Percentiles rank a stretch among this genome's conserved stretches.
phyloP scores from a whole-genome alignment of 768 basidiomycete species.

The Mycena epipterygia region DNA sequence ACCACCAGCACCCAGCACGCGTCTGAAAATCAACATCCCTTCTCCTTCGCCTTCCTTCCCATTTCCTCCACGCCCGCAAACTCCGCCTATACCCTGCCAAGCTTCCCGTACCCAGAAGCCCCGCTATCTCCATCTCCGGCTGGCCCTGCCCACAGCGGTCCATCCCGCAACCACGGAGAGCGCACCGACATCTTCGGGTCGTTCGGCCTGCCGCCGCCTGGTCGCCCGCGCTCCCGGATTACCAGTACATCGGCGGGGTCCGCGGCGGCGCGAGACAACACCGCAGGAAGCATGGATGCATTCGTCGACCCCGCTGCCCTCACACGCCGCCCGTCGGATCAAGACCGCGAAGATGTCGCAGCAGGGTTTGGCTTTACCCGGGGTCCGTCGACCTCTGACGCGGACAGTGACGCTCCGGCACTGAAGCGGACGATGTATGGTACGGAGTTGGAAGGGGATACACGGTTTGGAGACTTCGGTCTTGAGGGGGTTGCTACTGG shows the following conservation, averaged over 20 bases:
- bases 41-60: constrained; percentile 66
- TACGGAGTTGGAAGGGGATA: constrained; percentile 84
- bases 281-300: constrained; percentile 37
- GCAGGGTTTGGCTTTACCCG: constrained; percentile 49
- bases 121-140: constrained; percentile 72
- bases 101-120: constrained; percentile 67
- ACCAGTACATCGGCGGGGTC: constrained; percentile 46
- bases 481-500: constrained; percentile 81
- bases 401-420: constrained; percentile 51
- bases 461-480: constrained; percentile 90
- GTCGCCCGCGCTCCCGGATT: constrained; percentile 56
- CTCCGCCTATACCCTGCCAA: constrained; percentile 56
- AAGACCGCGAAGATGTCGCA: constrained; percentile 49
- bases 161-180: constrained; percentile 48
- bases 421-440: constrained; percentile 86
- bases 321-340: constrained; percentile 44
- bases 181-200: constrained; percentile 61
- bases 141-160: constrained; percentile 42
- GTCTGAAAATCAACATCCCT: constrained; percentile 67
- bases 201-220: constrained; percentile 60
- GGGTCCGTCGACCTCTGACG: constrained; percentile 14
- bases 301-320: constrained; percentile 57
- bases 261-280: constrained; percentile 39
- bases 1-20: constrained; percentile 64
- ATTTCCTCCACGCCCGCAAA: constrained; percentile 67